A percentile compares a stretch with the other conserved stretches of the same genome.
These are phyloP conservation scores for Skeletonema tropicum DNA, from an alignment of 108 stramenopile genomes.

Conservation along the genomic window DNA sequence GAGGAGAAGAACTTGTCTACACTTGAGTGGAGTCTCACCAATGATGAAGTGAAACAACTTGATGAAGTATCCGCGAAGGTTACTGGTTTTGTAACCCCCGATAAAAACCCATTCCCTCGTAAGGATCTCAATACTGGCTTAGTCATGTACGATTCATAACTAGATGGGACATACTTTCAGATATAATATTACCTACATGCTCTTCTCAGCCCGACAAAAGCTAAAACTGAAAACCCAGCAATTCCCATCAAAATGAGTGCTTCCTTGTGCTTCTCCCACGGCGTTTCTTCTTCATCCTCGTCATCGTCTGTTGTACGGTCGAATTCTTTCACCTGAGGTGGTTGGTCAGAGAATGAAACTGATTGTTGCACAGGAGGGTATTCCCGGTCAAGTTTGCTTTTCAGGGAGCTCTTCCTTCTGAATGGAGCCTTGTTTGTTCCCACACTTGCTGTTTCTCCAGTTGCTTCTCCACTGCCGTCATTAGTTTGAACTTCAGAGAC, in stretches of 20 bases:
- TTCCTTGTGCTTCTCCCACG: slow-evolving; percentile 62
- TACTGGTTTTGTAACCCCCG: slow-evolving; percentile 48
- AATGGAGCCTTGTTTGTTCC: neutral
- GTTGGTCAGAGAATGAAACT: slow-evolving; percentile 38
- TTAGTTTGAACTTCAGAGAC: neutral
- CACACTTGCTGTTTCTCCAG: neutral
- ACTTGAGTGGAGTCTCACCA: too few species aligned
- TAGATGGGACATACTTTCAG: neutral
- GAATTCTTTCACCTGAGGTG: slow-evolving; percentile 43
- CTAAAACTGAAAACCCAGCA: slow-evolving; percentile 33
- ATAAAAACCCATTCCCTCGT: slow-evolving; percentile 59
- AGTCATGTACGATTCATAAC: slow-evolving; percentile 53
- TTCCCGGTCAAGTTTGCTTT: slow-evolving; percentile 6
- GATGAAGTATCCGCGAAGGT: slow-evolving; percentile 57
- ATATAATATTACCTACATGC: slow-evolving; percentile 6
- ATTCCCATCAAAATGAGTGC: slow-evolving; percentile 48
- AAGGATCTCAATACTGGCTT: slow-evolving; percentile 61
- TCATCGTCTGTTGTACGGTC: slow-evolving; percentile 19
- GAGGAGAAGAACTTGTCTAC: too few species aligned
- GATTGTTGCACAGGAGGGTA: slow-evolving; percentile 9
- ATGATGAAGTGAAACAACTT: slow-evolving; percentile 54
- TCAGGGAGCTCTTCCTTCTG: slow-evolving; percentile 1
- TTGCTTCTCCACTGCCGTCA: neutral
- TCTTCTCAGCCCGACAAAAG: slow-evolving; percentile 14
- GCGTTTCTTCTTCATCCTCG: slow-evolving; percentile 26